A percentile compares a stretch with the other conserved stretches of the same genome.
phyloP scores from a whole-genome alignment of 2,329 filamentous ascomycete species.

The Fusarium kyushuense region DNA sequence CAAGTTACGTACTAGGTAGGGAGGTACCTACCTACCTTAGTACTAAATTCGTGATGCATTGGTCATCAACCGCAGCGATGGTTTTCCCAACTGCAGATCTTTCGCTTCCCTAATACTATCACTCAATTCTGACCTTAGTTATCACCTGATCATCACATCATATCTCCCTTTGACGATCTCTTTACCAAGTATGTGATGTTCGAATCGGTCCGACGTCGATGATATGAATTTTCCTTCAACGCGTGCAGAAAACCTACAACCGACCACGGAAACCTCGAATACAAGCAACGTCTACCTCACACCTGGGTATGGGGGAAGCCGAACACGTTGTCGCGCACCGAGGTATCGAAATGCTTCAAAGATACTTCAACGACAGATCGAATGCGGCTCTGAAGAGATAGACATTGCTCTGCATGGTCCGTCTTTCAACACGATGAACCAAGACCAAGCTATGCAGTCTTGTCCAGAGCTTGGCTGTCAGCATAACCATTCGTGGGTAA shows the following conservation, averaged over 20 bases:
- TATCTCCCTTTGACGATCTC: slow-evolving; percentile 1
- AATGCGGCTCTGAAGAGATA: slow-evolving; percentile 25
- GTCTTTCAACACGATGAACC: slow-evolving; percentile 12
- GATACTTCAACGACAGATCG: not conserved
- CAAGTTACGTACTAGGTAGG: not conserved
- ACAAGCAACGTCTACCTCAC: slow-evolving; percentile 8
- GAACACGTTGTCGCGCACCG: not conserved
- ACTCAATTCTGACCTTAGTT: slow-evolving; percentile 6
- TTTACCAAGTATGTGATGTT: slow-evolving; percentile 2
- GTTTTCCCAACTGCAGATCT: not conserved
- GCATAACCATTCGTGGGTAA: slow-evolving; percentile 8
- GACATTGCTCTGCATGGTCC: slow-evolving; percentile 4
- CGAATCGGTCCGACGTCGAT: not conserved
- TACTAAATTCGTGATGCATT: not conserved
- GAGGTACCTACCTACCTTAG: too few species aligned
- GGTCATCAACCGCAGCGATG: not conserved
- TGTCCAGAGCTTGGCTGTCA: slow-evolving; percentile 30
- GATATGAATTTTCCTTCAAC: slow-evolving; percentile 19
- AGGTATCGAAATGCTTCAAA: slow-evolving; percentile 11
- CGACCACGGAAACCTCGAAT: slow-evolving; percentile 1
- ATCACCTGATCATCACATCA: slow-evolving; percentile 3
- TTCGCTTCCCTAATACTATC: slow-evolving; percentile 14
- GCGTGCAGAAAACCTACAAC: not conserved
- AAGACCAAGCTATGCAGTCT: slow-evolving; percentile 27
- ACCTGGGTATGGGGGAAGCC: not conserved